Evolutionary conservation across 768 basidiomycete species (phyloP), one percentile per base, ranked within the genome.

Genomic region (Vararia minispora): DNA sequence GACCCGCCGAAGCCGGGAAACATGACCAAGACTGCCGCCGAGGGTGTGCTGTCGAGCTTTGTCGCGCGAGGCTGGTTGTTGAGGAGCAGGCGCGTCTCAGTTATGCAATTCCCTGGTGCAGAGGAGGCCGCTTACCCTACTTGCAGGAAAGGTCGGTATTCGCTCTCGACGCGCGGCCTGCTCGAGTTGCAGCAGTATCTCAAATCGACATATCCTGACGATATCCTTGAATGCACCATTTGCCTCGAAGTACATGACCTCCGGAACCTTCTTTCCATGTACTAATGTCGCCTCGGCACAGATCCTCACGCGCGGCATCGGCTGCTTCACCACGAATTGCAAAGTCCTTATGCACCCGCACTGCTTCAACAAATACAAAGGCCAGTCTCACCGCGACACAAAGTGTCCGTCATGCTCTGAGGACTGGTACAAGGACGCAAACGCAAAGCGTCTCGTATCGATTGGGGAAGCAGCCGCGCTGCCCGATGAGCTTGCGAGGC

Each of bases 21-120:
- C 44, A 76, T 89, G 67, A 77, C 75, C 34, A 81, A 88, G 54
- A 65, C 76, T 1, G 84, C 82, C 48, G 83, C 76, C 0, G 82
- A 87, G 58, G 58, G 66, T 13, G 70, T 86, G 11, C 61, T 92
- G 11, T 62, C 67, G 21, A 89, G 82, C 49, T 86, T 92, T 51
- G 83, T 89, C 1, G 79, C 86, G n/a, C 76, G 73, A 49, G 81
- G 80, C 11, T 87, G 81, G 86, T 58, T 84, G 8, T 43, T 72
- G 32, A 79, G 77, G 61, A 86, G 79, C 79, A 71, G 68, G 80
- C 79, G 51, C 50, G 79, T 66, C 20, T 10, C 37, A 4, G 8
- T 24, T 4, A 13, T 33, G 6, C n/a, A 0, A 3, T 31, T 10
- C 3, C n/a, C 5, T 33, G 9, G 21, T 7, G n/a, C n/a, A n/a